Evolutionary conservation across 129 eudicot species (phyloP).

Genomic region (Calendula officinalis): DNA sequence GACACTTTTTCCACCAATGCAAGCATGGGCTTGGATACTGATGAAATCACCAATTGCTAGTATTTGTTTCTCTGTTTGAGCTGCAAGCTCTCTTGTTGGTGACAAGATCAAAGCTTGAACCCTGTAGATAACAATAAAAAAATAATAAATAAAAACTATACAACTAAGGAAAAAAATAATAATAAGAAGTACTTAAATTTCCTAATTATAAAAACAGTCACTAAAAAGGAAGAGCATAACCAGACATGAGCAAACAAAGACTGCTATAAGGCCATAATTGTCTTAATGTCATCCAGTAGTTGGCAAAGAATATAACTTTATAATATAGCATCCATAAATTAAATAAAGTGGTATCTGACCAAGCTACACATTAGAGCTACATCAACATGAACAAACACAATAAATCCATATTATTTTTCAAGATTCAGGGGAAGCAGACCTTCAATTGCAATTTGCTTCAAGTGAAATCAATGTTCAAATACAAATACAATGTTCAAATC

Average conservation of each 20-base stretch:
- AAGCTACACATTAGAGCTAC: too few relatives aligned
- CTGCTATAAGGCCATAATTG: too few relatives aligned
- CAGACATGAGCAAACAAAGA: too few relatives aligned
- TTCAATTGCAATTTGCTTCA: not conserved
- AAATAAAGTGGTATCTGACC: too few relatives aligned
- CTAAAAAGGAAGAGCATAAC: too few relatives aligned
- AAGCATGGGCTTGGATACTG: slow-evolving; percentile 88
- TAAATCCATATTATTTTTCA: not conserved
- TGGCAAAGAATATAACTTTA: too few relatives aligned
- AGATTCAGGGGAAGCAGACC: not conserved
- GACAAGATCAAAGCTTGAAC: slow-evolving; percentile 93
- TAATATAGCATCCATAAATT: too few relatives aligned
- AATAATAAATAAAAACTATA: not conserved
- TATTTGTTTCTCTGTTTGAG: slow-evolving; percentile 82
- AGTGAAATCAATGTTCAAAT: too few relatives aligned
- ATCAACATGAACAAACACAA: not conserved
- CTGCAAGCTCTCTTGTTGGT: slow-evolving; percentile 93
- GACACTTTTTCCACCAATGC: slow-evolving; percentile 95
- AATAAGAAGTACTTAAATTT: slow-evolving; percentile 1
- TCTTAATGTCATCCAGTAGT: too few relatives aligned
- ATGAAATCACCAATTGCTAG: slow-evolving; percentile 75
- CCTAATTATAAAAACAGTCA: not conserved
- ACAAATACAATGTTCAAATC: too few relatives aligned
- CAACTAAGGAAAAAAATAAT: not conserved
- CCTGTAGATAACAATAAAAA: slow-evolving; percentile 33